phyloP scores from a whole-genome alignment of 2,329 filamentous ascomycete species.

The Mariannaea elegans region DNA sequence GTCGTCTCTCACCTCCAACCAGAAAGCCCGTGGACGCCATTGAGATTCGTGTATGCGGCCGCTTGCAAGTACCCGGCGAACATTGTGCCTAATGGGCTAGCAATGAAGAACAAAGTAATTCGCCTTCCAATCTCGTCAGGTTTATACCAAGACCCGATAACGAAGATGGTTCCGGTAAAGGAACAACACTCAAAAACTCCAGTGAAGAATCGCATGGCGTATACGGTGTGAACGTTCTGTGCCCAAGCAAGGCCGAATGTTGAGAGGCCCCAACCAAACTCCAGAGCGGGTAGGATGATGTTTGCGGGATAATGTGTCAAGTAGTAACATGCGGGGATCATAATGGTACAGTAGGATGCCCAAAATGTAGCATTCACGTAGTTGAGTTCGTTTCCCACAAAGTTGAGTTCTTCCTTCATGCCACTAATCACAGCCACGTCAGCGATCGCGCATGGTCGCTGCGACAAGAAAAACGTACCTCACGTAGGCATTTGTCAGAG shows the following conservation, averaged over 20 bases:
- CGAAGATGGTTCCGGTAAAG: conserved; percentile 41
- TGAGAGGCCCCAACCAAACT: conserved; percentile 40
- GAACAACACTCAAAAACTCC: conserved; percentile 43
- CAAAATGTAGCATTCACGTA: conserved; percentile 42
- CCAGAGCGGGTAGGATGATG: conserved; percentile 43
- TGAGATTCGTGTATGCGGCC: conserved; percentile 62
- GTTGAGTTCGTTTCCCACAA: conserved; percentile 24
- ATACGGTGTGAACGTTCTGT: conserved; percentile 46
- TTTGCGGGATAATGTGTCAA: conserved; percentile 36
- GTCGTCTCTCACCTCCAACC: conserved; percentile 19
- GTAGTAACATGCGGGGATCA: conserved; percentile 13
- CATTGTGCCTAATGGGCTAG: conserved; percentile 53
- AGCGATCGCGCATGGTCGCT: not conserved
- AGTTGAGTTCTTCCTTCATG: conserved; percentile 21
- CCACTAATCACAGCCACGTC: conserved; percentile 4
- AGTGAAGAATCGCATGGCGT: conserved; percentile 52
- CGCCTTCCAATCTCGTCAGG: conserved; percentile 49
- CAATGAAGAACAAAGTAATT: conserved; percentile 53
- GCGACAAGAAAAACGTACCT: conserved; percentile 40
- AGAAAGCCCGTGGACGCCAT: conserved; percentile 55
- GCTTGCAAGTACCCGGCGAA: conserved; percentile 58
- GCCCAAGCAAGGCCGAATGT: conserved; percentile 26
- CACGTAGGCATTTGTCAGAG: conserved; percentile 49
- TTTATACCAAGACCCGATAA: conserved; percentile 53
- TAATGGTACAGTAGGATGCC: not conserved